Evolutionary conservation across 202 grass and related monocot genomes (phyloP).

Genomic region (Miscanthus sacchariflorus): DNA sequence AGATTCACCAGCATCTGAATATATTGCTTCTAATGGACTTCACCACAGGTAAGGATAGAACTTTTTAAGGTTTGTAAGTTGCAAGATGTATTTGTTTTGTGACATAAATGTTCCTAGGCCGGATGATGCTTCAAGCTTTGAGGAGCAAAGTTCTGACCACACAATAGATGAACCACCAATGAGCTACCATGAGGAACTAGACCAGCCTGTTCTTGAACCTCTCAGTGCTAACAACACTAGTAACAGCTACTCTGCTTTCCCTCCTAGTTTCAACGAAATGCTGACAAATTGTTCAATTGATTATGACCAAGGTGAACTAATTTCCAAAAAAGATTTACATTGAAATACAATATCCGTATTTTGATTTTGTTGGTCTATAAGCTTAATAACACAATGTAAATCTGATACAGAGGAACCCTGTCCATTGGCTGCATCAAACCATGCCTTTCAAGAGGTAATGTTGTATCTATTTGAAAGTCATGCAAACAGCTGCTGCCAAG

Average conservation of each 20-base stretch:
- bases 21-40: constrained; percentile 61
- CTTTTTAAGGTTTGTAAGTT: constrained; percentile 31
- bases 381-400: constrained; percentile 21
- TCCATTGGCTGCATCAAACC: constrained; percentile 15
- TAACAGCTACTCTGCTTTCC: constrained; percentile 53
- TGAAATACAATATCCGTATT: constrained; percentile 4
- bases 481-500: not conserved
- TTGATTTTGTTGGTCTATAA: constrained; percentile 1
- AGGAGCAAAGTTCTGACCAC: constrained; percentile 46
- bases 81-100: constrained; percentile 28
- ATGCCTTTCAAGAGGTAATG: constrained; percentile 44
- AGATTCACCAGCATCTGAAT: constrained; percentile 63
- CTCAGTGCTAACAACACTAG: constrained; percentile 44
- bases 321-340: constrained; percentile 17
- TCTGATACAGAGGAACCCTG: constrained; percentile 33
- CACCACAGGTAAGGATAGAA: constrained; percentile 51
- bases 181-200: constrained; percentile 47
- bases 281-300: constrained; percentile 57
- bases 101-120: constrained; percentile 38
- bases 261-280: constrained; percentile 63
- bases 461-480: constrained; percentile 3
- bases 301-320: constrained; percentile 45
- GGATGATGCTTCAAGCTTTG: constrained; percentile 51
- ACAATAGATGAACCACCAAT: constrained; percentile 40
- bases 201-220: constrained; percentile 40